A percentile compares a stretch with the other conserved stretches of the same genome.
These are phyloP conservation scores for Dimargaris xerosporica DNA, from an alignment of 192 early-diverging fungal species.

Conservation along the genomic window DNA sequence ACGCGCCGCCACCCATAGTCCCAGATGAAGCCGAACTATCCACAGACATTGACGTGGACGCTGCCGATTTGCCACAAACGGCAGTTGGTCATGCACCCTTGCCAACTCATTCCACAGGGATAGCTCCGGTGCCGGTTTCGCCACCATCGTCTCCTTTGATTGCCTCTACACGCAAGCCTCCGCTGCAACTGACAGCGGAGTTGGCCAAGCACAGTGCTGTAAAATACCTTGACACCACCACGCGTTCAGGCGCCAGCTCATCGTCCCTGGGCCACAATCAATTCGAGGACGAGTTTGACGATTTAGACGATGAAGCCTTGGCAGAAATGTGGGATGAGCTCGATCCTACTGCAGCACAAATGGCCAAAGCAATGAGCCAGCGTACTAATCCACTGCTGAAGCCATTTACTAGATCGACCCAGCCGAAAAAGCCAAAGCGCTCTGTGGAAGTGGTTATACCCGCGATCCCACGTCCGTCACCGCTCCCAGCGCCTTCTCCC, in stretches of 20 bases:
- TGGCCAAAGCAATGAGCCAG: too few relatives aligned
- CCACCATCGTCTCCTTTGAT: constrained; percentile 14
- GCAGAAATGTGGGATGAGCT: constrained; percentile 16
- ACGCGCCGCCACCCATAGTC: too few relatives aligned
- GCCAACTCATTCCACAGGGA: constrained; percentile 13
- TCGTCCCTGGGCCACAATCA: constrained; percentile 24
- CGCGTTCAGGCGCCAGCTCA: too few relatives aligned
- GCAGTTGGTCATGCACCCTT: constrained; percentile 17
- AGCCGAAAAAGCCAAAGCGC: constrained; percentile 1
- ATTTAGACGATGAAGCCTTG: constrained; percentile 16
- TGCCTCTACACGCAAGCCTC: constrained; percentile 16
- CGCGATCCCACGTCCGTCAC: constrained; percentile 7
- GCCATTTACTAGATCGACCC: background rate
- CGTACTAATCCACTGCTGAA: background rate
- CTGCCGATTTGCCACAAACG: too few relatives aligned
- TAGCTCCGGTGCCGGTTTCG: constrained; percentile 12
- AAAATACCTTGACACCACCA: too few relatives aligned
- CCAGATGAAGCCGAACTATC: too few relatives aligned
- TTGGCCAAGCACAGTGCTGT: constrained; percentile 16
- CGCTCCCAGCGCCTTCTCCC: constrained; percentile 9
- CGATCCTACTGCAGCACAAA: background rate
- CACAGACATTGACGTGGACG: too few relatives aligned
- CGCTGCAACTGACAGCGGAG: constrained; percentile 14
- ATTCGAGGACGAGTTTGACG: constrained; percentile 21
- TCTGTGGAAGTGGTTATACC: constrained; percentile 13